These are phyloP conservation scores for Verbascum thapsus DNA, from an alignment of 257 asterid species.

Conservation along the genomic window DNA sequence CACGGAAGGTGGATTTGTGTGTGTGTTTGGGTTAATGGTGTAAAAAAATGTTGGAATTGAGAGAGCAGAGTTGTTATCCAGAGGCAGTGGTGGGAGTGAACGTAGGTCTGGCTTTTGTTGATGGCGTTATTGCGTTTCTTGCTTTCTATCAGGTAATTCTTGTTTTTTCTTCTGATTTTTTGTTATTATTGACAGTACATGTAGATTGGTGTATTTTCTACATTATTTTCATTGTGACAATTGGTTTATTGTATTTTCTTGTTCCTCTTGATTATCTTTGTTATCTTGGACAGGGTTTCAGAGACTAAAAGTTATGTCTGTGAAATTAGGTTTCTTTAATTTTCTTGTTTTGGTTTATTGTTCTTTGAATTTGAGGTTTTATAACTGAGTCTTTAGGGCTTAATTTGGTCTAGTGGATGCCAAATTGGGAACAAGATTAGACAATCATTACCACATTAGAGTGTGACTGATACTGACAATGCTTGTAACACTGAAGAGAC, in stretches of 20 bases:
- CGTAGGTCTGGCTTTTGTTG: constrained; percentile 64
- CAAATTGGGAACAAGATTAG: constrained; percentile 1
- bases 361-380: constrained; percentile 4
- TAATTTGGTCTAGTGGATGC: constrained; percentile 7
- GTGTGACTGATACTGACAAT: neutral
- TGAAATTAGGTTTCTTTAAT: too few relatives aligned
- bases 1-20: constrained; percentile 24
- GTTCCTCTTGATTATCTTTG: too few relatives aligned
- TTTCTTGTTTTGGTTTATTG: too few relatives aligned
- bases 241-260: too few relatives aligned
- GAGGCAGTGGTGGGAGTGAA: constrained; percentile 63
- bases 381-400: constrained; percentile 1
- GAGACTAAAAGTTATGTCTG: too few relatives aligned
- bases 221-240: too few relatives aligned
- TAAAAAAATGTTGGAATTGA: constrained; percentile 57
- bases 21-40: constrained; percentile 20
- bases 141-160: constrained; percentile 66
- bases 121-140: constrained; percentile 62
- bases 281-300: too few relatives aligned
- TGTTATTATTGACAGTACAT: too few relatives aligned
- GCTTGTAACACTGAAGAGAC: neutral
- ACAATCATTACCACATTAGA: neutral
- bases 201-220: too few relatives aligned
- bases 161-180: too few relatives aligned
- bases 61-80: constrained; percentile 60